phyloP scores from a whole-genome alignment of 1,284 basidiomycete genomes.

The Fomitopsis betulina region DNA sequence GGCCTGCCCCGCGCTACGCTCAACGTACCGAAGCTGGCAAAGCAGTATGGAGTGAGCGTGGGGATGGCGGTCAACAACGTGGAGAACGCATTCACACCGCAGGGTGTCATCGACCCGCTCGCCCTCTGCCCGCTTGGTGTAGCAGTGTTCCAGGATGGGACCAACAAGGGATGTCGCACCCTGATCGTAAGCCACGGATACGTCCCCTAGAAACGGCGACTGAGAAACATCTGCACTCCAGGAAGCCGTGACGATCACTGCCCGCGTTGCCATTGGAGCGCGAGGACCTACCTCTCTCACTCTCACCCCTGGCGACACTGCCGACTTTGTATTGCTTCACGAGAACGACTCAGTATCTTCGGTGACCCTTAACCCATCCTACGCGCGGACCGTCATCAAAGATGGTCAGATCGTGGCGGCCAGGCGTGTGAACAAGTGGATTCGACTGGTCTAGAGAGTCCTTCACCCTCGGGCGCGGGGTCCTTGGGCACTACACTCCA shows the following conservation, averaged over 20 bases:
- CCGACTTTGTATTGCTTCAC: conserved; percentile 61
- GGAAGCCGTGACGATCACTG: conserved; percentile 24
- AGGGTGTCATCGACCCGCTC: conserved; percentile 58
- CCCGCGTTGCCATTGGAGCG: conserved; percentile 36
- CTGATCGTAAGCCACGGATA: conserved; percentile 36
- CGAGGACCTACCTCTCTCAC: neutral
- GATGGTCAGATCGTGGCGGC: conserved; percentile 22
- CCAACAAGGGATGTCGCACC: conserved; percentile 37
- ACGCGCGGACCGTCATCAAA: conserved; percentile 39
- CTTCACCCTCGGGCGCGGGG: too few species aligned
- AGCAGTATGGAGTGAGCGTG: conserved; percentile 41
- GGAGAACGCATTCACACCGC: conserved; percentile 64
- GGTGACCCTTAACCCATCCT: conserved; percentile 46
- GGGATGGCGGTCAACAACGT: conserved; percentile 62
- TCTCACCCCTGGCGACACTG: conserved; percentile 34
- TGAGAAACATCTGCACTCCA: conserved; percentile 2
- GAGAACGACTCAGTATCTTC: conserved; percentile 39
- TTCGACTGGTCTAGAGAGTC: neutral
- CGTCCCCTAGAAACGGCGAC: neutral
- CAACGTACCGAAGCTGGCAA: conserved; percentile 41
- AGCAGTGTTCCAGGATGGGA: conserved; percentile 54
- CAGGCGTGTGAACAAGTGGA: conserved; percentile 9
- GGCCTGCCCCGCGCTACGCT: conserved; percentile 44
- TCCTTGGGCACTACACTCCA: too few species aligned
- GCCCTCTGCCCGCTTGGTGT: conserved; percentile 54